A percentile compares a stretch with the other conserved stretches of the same genome.
phyloP scores from a whole-genome alignment of 495 filamentous ascomycete species.

The Neurospora sublineolata region DNA sequence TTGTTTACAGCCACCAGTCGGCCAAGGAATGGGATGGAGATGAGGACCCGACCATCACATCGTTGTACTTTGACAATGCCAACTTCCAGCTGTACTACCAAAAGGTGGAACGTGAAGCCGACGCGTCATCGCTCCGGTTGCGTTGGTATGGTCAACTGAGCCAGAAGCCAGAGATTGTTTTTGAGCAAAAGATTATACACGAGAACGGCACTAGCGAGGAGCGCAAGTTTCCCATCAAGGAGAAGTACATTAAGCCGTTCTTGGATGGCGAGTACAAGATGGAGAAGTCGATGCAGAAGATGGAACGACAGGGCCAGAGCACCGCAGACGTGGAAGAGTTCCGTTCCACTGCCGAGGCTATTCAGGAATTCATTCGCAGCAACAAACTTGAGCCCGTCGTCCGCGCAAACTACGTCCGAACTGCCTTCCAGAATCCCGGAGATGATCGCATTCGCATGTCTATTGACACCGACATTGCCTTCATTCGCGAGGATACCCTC shows the following conservation, averaged over 20 bases:
- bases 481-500: conserved; percentile 85
- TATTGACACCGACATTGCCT: conserved; percentile 81
- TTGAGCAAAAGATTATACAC: conserved; percentile 82
- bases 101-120: conserved; percentile 66
- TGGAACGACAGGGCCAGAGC: conserved; percentile 54
- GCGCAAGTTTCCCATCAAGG: conserved; percentile 72
- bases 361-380: conserved; percentile 70
- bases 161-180: conserved; percentile 60
- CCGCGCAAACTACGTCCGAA: conserved; percentile 85
- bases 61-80: conserved; percentile 86
- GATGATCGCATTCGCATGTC: conserved; percentile 85
- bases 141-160: conserved; percentile 85
- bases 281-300: conserved; percentile 79
- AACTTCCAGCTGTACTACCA: conserved; percentile 74
- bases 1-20: conserved; percentile 83
- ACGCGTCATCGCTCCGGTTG: conserved; percentile 72
- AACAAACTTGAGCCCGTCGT: conserved; percentile 73
- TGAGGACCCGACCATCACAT: conserved; percentile 83
- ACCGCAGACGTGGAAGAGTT: conserved; percentile 55
- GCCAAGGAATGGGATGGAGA: conserved; percentile 65
- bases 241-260: conserved; percentile 86
- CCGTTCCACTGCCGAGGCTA: conserved; percentile 57
- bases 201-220: conserved; percentile 66
- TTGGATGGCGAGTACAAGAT: conserved; percentile 79
- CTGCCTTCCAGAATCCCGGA: conserved; percentile 91